Conservation (phyloP, 1,139 yeast genomes). For the Magnusiomyces tetraspermus region DNA sequence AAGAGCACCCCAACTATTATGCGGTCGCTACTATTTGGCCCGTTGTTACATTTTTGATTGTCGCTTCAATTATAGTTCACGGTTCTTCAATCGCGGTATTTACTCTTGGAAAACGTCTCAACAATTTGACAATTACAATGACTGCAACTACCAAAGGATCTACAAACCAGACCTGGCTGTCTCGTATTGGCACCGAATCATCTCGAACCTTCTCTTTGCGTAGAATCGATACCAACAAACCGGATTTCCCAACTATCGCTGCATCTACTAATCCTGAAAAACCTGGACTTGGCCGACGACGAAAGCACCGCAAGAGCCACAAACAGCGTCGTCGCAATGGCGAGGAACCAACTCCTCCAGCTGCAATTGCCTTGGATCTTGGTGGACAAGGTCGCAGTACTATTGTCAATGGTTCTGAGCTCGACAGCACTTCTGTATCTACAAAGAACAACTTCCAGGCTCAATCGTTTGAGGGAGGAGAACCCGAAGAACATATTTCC, state of each 20-base stretch:
- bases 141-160: slow-evolving; percentile 65
- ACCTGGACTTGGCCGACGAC: slow-evolving; percentile 59
- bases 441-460: not conserved
- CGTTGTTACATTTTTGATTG: slow-evolving; percentile 69
- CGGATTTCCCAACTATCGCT: slow-evolving; percentile 13
- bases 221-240: slow-evolving; percentile 60
- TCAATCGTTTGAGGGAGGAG: not conserved
- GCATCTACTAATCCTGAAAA: slow-evolving; percentile 39
- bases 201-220: slow-evolving; percentile 68
- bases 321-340: not conserved
- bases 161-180: slow-evolving; percentile 69
- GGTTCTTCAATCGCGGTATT: slow-evolving; percentile 96
- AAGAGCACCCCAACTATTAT: slow-evolving; percentile 52
- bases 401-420: slow-evolving; percentile 3
- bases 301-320: slow-evolving; percentile 28
- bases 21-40: slow-evolving; percentile 83
- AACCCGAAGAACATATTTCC: not conserved
- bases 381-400: slow-evolving; percentile 14
- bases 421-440: not conserved
- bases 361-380: slow-evolving; percentile 27
- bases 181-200: slow-evolving; percentile 65
- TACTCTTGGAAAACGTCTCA: slow-evolving; percentile 77
- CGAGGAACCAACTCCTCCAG: slow-evolving; percentile 17
- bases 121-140: slow-evolving; percentile 89
- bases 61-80: slow-evolving; percentile 84